Evolutionary conservation across 2,329 filamentous ascomycete genomes (phyloP).

Genomic region (Didymosphaeria variabile): DNA sequence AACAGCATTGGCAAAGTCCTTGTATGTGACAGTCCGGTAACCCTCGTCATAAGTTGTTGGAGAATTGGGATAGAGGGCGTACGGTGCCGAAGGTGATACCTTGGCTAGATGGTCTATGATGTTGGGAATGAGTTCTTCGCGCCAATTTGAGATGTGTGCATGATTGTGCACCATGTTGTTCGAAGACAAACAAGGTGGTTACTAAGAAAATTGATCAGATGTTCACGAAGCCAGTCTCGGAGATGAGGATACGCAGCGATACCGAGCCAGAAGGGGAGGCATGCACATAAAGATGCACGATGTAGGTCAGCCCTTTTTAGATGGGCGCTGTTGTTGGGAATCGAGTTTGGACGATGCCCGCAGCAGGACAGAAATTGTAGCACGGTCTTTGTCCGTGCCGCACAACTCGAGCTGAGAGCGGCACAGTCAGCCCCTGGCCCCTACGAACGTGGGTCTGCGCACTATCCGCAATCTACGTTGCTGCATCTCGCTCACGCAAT

Average conservation of each 20-base stretch:
- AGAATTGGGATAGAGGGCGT: conserved; percentile 15
- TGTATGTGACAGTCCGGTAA: conserved; percentile 40
- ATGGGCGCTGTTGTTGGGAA: background rate
- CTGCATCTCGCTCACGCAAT: background rate
- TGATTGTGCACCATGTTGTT: conserved; percentile 14
- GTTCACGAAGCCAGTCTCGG: background rate
- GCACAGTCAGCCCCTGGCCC: background rate
- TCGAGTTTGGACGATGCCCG: background rate
- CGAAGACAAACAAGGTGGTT: too few species aligned
- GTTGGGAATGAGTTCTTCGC: conserved; percentile 17
- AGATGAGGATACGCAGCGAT: background rate
- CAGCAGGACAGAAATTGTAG: background rate
- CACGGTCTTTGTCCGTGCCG: background rate
- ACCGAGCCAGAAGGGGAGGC: too few species aligned
- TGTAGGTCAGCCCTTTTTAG: background rate
- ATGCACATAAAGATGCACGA: background rate
- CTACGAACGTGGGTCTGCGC: background rate
- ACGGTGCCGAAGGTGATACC: conserved; percentile 12
- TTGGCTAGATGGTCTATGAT: conserved; percentile 22
- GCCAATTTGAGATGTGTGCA: conserved; percentile 18
- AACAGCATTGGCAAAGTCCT: conserved; percentile 39
- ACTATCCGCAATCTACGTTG: background rate
- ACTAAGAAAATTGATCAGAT: background rate
- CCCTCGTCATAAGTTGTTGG: conserved; percentile 25
- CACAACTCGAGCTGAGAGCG: background rate